These are phyloP conservation scores for Exophiala sideris DNA, from an alignment of 2,329 filamentous ascomycete species.

Conservation along the genomic window DNA sequence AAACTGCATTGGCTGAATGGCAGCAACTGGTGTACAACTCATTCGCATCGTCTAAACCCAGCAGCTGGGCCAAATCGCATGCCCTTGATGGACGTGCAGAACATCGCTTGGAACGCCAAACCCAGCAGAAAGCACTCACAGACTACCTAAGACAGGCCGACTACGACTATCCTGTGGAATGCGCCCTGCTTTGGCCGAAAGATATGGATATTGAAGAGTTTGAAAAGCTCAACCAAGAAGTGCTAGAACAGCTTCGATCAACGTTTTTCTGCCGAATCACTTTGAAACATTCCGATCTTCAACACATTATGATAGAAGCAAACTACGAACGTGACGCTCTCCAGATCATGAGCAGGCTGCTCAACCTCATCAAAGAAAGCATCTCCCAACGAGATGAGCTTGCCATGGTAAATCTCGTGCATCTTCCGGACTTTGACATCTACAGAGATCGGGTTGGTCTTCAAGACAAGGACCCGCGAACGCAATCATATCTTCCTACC, in stretches of 20 bases:
- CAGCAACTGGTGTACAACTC: constrained; percentile 15
- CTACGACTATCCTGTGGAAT: constrained; percentile 20
- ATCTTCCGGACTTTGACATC: constrained; percentile 18
- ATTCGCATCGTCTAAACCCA: background rate
- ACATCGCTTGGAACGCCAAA: constrained; percentile 18
- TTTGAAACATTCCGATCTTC: background rate
- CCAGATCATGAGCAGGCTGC: constrained; percentile 17
- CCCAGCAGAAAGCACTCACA: constrained; percentile 9
- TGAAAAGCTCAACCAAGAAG: constrained; percentile 7
- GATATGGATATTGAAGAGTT: constrained; percentile 25
- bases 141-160: constrained; percentile 8
- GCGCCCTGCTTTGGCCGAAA: constrained; percentile 24
- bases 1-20: constrained; percentile 12
- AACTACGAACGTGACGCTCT: constrained; percentile 11
- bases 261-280: constrained; percentile 18
- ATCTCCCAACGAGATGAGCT: constrained; percentile 21
- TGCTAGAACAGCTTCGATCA: constrained; percentile 17
- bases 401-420: constrained; percentile 19
- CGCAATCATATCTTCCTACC: constrained; percentile 17
- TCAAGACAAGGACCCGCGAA: constrained; percentile 13
- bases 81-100: constrained; percentile 27
- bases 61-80: constrained; percentile 15
- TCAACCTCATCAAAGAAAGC: constrained; percentile 25
- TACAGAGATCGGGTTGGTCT: constrained; percentile 23
- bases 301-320: constrained; percentile 17